Conservation (phyloP, 2,329 filamentous ascomycete species). For the Hypoxylon sp. region DNA sequence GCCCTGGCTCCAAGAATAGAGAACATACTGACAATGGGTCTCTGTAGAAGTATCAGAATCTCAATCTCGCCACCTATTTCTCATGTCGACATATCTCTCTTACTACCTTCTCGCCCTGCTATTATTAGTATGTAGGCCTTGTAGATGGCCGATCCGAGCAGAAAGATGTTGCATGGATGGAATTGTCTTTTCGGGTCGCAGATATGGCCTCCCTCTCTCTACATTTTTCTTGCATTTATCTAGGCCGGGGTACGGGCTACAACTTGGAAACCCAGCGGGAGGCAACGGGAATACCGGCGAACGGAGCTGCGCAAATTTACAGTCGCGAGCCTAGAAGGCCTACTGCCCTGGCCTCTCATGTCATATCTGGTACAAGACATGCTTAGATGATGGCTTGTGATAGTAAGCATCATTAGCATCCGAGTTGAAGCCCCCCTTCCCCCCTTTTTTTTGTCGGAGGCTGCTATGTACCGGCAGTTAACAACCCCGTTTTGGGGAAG, state of each 20-base stretch:
- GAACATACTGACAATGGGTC: slow-evolving; percentile 13
- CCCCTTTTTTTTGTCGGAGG: slow-evolving; percentile 6
- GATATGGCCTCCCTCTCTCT: neutral
- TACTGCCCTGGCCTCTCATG: neutral
- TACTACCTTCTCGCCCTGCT: slow-evolving; percentile 11
- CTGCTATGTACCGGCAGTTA: slow-evolving; percentile 8
- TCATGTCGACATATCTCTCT: neutral
- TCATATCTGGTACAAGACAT: neutral
- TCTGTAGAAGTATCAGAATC: neutral
- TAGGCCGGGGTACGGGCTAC: slow-evolving; percentile 1
- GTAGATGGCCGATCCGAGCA: slow-evolving; percentile 6
- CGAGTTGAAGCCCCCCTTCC: neutral
- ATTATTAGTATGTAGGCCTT: slow-evolving; percentile 26
- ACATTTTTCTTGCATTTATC: slow-evolving; percentile 1
- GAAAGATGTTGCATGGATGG: slow-evolving; percentile 2
- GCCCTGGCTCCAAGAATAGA: slow-evolving; percentile 28
- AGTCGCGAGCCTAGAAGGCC: slow-evolving; percentile 15
- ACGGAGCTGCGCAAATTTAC: slow-evolving; percentile 2
- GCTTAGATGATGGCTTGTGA: neutral
- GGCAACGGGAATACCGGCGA: slow-evolving; percentile 16
- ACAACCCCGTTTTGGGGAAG: neutral
- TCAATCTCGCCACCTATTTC: slow-evolving; percentile 11
- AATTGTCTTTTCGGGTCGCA: neutral
- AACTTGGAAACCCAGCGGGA: neutral
- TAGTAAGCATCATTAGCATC: neutral